phyloP scores from a whole-genome alignment of 371 early-diverging fungal species.

The Syncephalis fuscata region DNA sequence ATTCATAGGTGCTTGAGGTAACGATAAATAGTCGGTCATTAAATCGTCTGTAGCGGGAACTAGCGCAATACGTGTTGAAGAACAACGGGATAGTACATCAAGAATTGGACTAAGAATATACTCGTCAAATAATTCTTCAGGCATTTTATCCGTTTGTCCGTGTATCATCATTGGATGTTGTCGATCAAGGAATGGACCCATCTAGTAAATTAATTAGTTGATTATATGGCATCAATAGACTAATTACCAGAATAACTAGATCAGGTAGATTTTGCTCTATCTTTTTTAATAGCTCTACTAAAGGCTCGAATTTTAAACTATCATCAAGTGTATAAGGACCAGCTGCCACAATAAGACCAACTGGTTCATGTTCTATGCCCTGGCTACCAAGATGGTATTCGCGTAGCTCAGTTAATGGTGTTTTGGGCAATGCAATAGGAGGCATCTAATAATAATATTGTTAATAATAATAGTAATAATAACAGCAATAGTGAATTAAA shows the following conservation, averaged over 20 bases:
- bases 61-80: conserved; percentile 32
- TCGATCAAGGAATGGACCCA: conserved; percentile 74
- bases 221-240: neutral
- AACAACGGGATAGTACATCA: conserved; percentile 19
- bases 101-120: conserved; percentile 29
- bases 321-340: conserved; percentile 75
- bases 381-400: conserved; percentile 9
- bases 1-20: conserved; percentile 69
- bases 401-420: conserved; percentile 10
- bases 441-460: conserved; percentile 10
- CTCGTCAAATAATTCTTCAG: conserved; percentile 43
- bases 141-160: conserved; percentile 30
- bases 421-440: conserved; percentile 9
- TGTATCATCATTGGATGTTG: conserved; percentile 38
- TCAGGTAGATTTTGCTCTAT: conserved; percentile 47
- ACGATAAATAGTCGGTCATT: conserved; percentile 41
- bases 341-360: conserved; percentile 49
- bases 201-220: conserved; percentile 9
- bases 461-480: neutral
- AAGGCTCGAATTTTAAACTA: conserved; percentile 58
- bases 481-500: neutral
- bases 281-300: conserved; percentile 44
- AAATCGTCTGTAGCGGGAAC: conserved; percentile 64
- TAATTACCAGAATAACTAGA: conserved; percentile 45
- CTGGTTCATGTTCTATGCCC: conserved; percentile 19